Conservation (phyloP, 2,329 filamentous ascomycete species). For the Raffaelea ambrosiae region DNA sequence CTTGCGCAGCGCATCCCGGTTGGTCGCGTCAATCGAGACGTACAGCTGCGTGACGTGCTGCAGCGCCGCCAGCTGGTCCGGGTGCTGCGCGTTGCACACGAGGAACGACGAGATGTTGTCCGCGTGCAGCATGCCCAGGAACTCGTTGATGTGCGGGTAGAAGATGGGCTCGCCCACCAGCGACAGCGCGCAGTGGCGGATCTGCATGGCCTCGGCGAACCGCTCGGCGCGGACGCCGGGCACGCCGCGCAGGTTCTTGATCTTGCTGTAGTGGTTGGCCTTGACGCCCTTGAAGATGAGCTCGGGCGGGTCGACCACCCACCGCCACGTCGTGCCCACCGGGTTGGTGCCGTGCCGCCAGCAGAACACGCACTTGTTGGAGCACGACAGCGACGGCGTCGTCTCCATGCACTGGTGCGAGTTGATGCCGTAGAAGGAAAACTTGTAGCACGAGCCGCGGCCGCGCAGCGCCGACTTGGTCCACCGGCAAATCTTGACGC, state of each 20-base stretch:
- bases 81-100: constrained; percentile 95
- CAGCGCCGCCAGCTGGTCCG: constrained; percentile 75
- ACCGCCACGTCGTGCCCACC: constrained; percentile 93
- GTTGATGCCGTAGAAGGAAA: constrained; percentile 91
- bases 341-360: constrained; percentile 98
- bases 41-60: constrained; percentile 90
- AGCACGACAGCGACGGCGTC: constrained; percentile 89
- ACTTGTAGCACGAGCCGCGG: constrained; percentile 95
- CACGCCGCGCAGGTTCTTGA: constrained; percentile 92
- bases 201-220: constrained; percentile 86
- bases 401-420: constrained; percentile 99
- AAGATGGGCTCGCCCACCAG: constrained; percentile 98
- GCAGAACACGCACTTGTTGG: constrained; percentile 98
- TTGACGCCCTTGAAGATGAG: constrained; percentile 87
- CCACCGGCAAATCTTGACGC: constrained; percentile 97
- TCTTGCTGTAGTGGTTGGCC: constrained; percentile 89
- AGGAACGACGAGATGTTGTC: constrained; percentile 90
- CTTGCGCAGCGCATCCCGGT: constrained; percentile 75
- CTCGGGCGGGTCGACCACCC: constrained; percentile 86
- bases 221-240: constrained; percentile 87
- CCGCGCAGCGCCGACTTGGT: constrained; percentile 94
- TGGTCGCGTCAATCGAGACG: constrained; percentile 90
- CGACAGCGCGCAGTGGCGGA: constrained; percentile 85
- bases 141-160: constrained; percentile 94
- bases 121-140: constrained; percentile 71